Base-by-base conservation (phyloP, 78 protist genomes). In the Dictyostelium intermedium region DNA sequence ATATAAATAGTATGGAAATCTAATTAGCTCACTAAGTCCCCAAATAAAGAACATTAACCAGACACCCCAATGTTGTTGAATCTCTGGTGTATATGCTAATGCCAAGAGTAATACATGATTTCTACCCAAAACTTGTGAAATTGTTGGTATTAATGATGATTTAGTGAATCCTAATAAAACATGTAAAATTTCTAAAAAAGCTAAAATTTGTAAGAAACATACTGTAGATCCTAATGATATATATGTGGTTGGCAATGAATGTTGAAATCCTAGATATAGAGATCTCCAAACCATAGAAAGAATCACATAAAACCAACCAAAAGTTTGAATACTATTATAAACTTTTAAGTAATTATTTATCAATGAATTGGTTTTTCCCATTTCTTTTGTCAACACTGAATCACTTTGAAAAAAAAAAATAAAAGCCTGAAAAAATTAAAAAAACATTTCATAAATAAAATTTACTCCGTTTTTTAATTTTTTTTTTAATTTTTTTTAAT, bases 1-100 rank as follows among this genome's bases (percentile, higher is more conserved):
- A 23, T 35, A 25, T 25, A 47, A 6, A 66, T 87, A 87, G 41
- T 30, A 87, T 76, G 93, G 93, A 10, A 27, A 87, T 20, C 93
- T 10, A 43, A 87, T 87, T 18, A 87, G 35, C n/a, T 87, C 93
- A 10, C 85, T 77, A 8, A 87, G 16, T 61, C 93, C 93, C 93
- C 93, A 87, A 34, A 79, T 30, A 5, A 79, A 60, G 60, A 76
- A 76, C 78, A 87, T 30, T 5, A 79, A 34, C 18, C 80, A 14
- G 7, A 87, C 93, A 30, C 82, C 77, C 93, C 93, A 87, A 87
- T 87, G 93, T 2, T 2, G 8, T 61, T 87, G 85, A 23, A 63
- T 81, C 9, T 37, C 50, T 25, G 74, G 81, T 16, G 45, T 37
- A 18, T 60, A 79, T n/a, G 23, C 6, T 9, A 87, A 27, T 37